phyloP scores from a whole-genome alignment of 176 grass and related monocot species.

The Elymus sibiricus region DNA sequence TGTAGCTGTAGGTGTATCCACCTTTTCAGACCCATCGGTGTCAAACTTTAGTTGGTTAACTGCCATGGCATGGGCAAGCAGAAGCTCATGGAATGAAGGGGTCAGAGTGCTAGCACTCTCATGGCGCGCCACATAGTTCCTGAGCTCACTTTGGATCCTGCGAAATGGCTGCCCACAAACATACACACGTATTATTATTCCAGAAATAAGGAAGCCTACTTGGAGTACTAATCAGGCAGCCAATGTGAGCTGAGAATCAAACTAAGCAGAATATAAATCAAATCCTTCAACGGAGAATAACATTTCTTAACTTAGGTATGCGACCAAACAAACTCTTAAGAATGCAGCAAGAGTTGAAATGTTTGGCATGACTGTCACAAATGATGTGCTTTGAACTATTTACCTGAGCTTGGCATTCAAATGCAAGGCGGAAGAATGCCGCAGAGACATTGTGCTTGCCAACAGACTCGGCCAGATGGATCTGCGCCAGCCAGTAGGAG shows the following conservation, averaged over 20 bases:
- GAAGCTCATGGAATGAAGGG: constrained; percentile 55
- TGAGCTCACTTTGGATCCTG: constrained; percentile 63
- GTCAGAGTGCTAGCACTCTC: constrained; percentile 12
- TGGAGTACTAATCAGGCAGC: not conserved
- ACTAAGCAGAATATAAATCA: too few species aligned
- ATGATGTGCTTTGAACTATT: not conserved
- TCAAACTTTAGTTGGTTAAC: constrained; percentile 48
- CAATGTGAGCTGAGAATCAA: not conserved
- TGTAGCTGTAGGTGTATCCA: constrained; percentile 20
- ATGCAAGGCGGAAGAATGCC: constrained; percentile 66
- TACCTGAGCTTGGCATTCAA: constrained; percentile 80
- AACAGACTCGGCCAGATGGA: constrained; percentile 65
- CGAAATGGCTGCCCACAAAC: constrained; percentile 56
- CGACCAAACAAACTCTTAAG: not conserved
- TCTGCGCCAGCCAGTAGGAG: constrained; percentile 71
- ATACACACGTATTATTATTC: not conserved
- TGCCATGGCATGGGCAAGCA: constrained; percentile 41
- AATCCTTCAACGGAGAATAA: not conserved
- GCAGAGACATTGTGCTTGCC: constrained; percentile 68
- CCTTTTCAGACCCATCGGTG: constrained; percentile 16
- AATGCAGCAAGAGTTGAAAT: not conserved
- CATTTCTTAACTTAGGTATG: not conserved
- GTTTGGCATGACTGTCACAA: not conserved
- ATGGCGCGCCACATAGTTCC: constrained; percentile 62
- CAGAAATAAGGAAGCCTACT: not conserved